phyloP scores from a whole-genome alignment of 2,329 filamentous ascomycete species.

The Tolypocladium tundrense region DNA sequence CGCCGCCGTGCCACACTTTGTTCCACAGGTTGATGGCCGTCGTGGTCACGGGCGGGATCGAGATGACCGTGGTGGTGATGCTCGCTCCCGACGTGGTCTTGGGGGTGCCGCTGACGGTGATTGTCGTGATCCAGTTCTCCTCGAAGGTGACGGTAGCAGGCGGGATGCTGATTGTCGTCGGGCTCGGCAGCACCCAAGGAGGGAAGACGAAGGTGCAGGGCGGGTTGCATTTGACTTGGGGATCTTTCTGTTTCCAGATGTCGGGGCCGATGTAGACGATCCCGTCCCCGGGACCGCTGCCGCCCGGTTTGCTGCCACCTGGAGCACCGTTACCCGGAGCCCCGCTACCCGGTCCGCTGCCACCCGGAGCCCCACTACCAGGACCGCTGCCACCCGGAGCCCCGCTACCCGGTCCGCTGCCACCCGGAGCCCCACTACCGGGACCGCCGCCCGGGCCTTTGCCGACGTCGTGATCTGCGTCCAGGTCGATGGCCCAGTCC shows the following conservation, averaged over 20 bases:
- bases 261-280: background rate
- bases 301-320: too few species aligned
- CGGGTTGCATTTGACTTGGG: background rate
- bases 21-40: background rate
- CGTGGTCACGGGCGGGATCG: background rate
- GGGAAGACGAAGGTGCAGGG: conserved; percentile 1
- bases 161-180: background rate
- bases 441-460: background rate
- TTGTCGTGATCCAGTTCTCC: background rate
- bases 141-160: background rate
- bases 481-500: background rate
- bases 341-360: background rate
- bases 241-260: background rate
- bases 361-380: too few species aligned
- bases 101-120: background rate
- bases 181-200: background rate
- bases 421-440: background rate
- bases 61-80: background rate
- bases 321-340: background rate
- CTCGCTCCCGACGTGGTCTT: background rate
- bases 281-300: background rate
- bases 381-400: background rate
- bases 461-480: background rate
- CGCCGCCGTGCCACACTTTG: background rate
- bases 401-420: background rate